Evolutionary conservation across 2,329 filamentous ascomycete species (phyloP), one percentile per base, ranked within the genome.

Genomic region (Sphaerulina vaccinii): DNA sequence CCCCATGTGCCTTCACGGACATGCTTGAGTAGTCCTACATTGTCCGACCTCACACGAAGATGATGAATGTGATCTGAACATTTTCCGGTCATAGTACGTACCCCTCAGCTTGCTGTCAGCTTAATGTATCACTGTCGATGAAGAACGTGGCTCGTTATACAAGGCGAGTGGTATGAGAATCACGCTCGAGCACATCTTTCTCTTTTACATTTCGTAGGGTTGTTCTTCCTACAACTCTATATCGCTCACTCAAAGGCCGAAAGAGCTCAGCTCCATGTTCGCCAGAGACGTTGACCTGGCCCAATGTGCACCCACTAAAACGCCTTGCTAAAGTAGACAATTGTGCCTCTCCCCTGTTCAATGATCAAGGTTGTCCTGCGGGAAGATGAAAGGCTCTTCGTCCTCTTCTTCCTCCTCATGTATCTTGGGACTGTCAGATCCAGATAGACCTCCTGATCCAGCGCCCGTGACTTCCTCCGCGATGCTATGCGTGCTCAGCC

Each of bases 401-500:
- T 63, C 61, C 40, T 61, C 58, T 16, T 59, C 57, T 11, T 60
- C 62, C 27, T 57, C 58, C 36, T 55, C 55, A n/a, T 54, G 47
- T 16, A 55, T 54, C 27, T 52, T 51, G 0, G 61, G 55, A 32
- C 61, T 62, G 15, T 57, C 56, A 6, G 55, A 57, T 3, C 56
- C 61, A 16, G 60, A 55, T 4, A 57, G 56, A 6, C 48, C 57
- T 21, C 55, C 54, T 10, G 55, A 60, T 60, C 5, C 8, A 32
- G 46, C 68, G 61, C 52, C 64, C 62, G 57, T 57, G 66, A 54
- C 64, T 67, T 58, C 60, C 66, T 89, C 86, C 37, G 84, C 84
- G 54, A 93, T 89, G 45, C 88, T 93, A 65, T 95, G 91, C 57
- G 93, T 90, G 65, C 90, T 95, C 18, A 99, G 75, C n/a, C 93